A percentile compares a stretch with the other conserved stretches of the same genome.
phyloP scores from a whole-genome alignment of 148 eudicot species.

The Silene uniflora region DNA sequence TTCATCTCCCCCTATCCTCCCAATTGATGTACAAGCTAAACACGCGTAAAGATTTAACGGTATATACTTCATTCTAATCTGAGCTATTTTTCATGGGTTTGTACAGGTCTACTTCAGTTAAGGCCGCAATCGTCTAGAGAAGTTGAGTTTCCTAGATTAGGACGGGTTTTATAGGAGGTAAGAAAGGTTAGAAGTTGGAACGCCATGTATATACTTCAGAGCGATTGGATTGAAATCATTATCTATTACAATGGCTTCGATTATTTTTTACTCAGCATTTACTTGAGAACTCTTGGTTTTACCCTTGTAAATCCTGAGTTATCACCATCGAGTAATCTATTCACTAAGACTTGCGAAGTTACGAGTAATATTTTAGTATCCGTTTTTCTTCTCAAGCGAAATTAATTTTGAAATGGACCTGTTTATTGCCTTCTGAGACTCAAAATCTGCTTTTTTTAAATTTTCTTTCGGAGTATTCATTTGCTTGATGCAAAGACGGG shows the following conservation, averaged over 20 bases:
- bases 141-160: conserved; percentile 1
- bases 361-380: too few relatives aligned
- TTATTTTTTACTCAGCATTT: conserved; percentile 2
- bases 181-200: conserved; percentile 4
- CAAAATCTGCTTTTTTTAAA: too few relatives aligned
- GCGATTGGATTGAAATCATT: not conserved
- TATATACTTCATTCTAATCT: too few relatives aligned
- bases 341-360: too few relatives aligned
- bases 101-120: conserved; percentile 37
- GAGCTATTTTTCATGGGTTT: not conserved
- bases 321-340: too few relatives aligned
- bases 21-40: not conserved
- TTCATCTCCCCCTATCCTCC: not conserved
- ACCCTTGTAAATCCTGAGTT: conserved; percentile 19
- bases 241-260: not conserved
- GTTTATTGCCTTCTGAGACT: too few relatives aligned
- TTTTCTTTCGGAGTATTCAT: too few relatives aligned
- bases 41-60: too few relatives aligned
- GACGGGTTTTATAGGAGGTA: not conserved
- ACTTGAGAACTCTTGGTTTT: not conserved
- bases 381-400: too few relatives aligned
- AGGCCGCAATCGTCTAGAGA: conserved; percentile 11
- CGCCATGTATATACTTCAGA: conserved; percentile 13
- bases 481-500: too few relatives aligned
- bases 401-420: too few relatives aligned